A percentile compares a stretch with the other conserved stretches of the same genome.
phyloP scores from a whole-genome alignment of 2,329 filamentous ascomycete species.

The Hypoxylon sp. region DNA sequence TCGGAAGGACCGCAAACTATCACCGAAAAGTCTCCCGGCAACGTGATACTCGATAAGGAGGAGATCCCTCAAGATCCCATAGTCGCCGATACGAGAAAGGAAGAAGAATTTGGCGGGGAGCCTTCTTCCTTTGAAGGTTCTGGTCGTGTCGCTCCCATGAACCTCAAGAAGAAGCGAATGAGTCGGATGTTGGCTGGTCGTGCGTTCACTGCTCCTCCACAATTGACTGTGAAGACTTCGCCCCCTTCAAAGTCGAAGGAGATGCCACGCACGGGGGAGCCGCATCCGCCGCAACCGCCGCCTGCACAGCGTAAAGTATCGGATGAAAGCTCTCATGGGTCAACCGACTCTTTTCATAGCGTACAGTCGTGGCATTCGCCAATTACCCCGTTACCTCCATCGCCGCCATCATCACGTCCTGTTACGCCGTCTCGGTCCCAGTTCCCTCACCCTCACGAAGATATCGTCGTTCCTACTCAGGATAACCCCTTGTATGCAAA shows the following conservation, averaged over 20 bases:
- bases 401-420: constrained; percentile 59
- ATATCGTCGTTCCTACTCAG: constrained; percentile 55
- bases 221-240: constrained; percentile 59
- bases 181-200: constrained; percentile 53
- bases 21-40: constrained; percentile 10
- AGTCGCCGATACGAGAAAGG: constrained; percentile 9
- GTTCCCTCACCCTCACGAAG: constrained; percentile 58
- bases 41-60: background rate
- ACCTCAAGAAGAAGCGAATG: constrained; percentile 49
- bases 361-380: constrained; percentile 66
- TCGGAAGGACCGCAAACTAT: constrained; percentile 1
- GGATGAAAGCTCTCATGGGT: constrained; percentile 59
- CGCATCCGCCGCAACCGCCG: constrained; percentile 33
- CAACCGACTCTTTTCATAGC: constrained; percentile 68
- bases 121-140: constrained; percentile 50
- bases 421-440: constrained; percentile 52
- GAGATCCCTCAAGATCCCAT: constrained; percentile 3
- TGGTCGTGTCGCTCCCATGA: constrained; percentile 48
- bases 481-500: constrained; percentile 54
- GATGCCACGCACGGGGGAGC: constrained; percentile 33
- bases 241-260: constrained; percentile 54
- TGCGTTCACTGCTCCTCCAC: constrained; percentile 56
- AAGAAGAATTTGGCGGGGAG: constrained; percentile 32
- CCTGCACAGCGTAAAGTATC: constrained; percentile 45
- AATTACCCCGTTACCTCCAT: constrained; percentile 59